phyloP scores from a whole-genome alignment of 495 filamentous ascomycete genomes.

The Wilcoxina mikolae region DNA sequence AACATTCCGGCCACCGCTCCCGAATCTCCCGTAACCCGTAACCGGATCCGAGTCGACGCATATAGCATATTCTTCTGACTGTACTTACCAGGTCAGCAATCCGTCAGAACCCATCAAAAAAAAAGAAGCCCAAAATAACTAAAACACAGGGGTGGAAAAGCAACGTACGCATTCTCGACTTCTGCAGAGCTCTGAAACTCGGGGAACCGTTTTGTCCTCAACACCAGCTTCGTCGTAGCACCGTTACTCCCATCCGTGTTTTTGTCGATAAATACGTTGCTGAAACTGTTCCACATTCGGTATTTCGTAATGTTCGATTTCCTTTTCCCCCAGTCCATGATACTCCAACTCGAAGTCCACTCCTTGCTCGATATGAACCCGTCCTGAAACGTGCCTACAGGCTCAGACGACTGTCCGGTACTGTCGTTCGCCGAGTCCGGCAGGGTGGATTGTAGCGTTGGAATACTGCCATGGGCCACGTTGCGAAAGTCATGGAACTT shows the following conservation, averaged over 20 bases:
- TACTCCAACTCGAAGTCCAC: constrained; percentile 15
- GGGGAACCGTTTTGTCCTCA: constrained; percentile 17
- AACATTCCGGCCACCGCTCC: constrained; percentile 60
- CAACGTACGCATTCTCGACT: constrained; percentile 14
- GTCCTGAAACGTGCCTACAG: constrained; percentile 11
- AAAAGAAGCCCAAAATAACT: no score
- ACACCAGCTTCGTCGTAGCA: constrained; percentile 16
- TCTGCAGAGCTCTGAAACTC: constrained; percentile 17
- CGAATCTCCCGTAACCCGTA: constrained; percentile 37
- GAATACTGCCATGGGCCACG: background rate
- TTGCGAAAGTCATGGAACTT: constrained; percentile 20
- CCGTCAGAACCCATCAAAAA: background rate
- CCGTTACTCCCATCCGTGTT: background rate
- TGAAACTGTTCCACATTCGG: constrained; percentile 21
- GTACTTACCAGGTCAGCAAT: background rate
- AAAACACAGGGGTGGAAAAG: background rate
- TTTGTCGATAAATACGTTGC: constrained; percentile 22
- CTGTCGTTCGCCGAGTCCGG: background rate
- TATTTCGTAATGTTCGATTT: constrained; percentile 5
- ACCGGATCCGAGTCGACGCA: constrained; percentile 40
- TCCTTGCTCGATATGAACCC: constrained; percentile 14
- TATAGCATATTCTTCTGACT: constrained; percentile 22
- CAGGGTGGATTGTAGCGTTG: constrained; percentile 10
- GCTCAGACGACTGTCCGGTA: background rate
- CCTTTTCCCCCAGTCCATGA: constrained; percentile 20